Evolutionary conservation across 441 rosid species (phyloP), one percentile per base, ranked within the genome.

Genomic region (Gossypium trilobum): DNA sequence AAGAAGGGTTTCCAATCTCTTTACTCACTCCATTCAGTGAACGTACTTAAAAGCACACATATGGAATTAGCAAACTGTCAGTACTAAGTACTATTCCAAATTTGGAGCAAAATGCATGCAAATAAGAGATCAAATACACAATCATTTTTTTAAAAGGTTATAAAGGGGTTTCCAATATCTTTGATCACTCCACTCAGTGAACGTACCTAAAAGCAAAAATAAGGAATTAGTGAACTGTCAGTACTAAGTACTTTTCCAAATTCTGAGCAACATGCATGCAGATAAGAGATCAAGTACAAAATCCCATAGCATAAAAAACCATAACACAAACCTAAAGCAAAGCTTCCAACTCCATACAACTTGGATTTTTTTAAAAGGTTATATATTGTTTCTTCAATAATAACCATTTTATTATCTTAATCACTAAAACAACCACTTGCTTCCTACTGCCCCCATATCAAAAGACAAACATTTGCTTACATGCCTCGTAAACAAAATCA

Each of bases 1-100:
- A 89, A 29, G 87, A 74, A 62, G 94, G 91, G 74, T 78, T 82
- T 46, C 88, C 91, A 52, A 75, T 73, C 75, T 89, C 96, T 82
- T 88, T 92, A 72, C 78, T 86, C 25, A 75, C 72, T 76, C 85
- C 94, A 86, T 73, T 78, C 33, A 73, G 83, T 77, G 83, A 77
- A 79, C 79, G 80, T 64, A 69, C 92, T 87, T 80, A 42, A 78
- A 27, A 61, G 5, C 76, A 75, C 74, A 72, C 4, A 23, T 4
- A 16, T 25, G 29, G 57, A 72, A 72, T 50, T 48, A 48, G 13
- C 68, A 58, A 74, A 66, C n/a, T 75, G 77, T 65, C 63, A 75
- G 72, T 71, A 67, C 11, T 77, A 6, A 73, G 71, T 58, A 76
- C 19, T 8, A 20, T 58, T 70, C 20, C 20, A 22, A 46, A 46